A percentile compares a stretch with the other conserved stretches of the same genome.
These are phyloP conservation scores for Pilasporangium apinafurcum DNA, from an alignment of 352 stramenopile genomes.

Conservation along the genomic window DNA sequence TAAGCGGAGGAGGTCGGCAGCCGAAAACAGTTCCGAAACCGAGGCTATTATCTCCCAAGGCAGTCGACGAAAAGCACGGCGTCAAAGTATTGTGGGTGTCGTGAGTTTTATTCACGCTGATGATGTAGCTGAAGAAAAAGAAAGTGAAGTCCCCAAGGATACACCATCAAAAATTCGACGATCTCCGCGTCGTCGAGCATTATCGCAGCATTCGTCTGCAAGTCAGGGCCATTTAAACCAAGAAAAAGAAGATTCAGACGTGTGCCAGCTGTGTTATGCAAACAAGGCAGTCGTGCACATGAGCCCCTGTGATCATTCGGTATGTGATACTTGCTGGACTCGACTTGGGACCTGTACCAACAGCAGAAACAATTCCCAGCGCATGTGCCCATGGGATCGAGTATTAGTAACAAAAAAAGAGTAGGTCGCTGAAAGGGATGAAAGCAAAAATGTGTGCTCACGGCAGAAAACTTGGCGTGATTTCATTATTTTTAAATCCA, in stretches of 20 bases:
- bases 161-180: neutral
- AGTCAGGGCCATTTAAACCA: neutral
- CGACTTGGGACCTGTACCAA: constrained; percentile 6
- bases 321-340: constrained; percentile 32
- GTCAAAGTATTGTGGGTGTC: constrained; percentile 28
- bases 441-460: too few species aligned
- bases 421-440: neutral
- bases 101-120: constrained; percentile 9
- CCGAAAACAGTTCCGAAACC: neutral
- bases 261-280: constrained; percentile 45
- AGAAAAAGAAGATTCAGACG: constrained; percentile 5
- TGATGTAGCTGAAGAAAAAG: neutral
- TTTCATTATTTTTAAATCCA: too few species aligned
- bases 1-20: constrained; percentile 3
- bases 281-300: constrained; percentile 37
- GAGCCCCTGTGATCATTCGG: constrained; percentile 41
- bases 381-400: constrained; percentile 60
- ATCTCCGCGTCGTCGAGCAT: too few species aligned
- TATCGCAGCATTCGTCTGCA: neutral
- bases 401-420: constrained; percentile 29
- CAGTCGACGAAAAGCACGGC: constrained; percentile 14
- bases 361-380: neutral
- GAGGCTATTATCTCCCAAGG: neutral
- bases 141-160: neutral
- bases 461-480: too few species aligned